Evolutionary conservation across 2,329 filamentous ascomycete genomes (phyloP).

Genomic region (Aureobasidium leucospermi): DNA sequence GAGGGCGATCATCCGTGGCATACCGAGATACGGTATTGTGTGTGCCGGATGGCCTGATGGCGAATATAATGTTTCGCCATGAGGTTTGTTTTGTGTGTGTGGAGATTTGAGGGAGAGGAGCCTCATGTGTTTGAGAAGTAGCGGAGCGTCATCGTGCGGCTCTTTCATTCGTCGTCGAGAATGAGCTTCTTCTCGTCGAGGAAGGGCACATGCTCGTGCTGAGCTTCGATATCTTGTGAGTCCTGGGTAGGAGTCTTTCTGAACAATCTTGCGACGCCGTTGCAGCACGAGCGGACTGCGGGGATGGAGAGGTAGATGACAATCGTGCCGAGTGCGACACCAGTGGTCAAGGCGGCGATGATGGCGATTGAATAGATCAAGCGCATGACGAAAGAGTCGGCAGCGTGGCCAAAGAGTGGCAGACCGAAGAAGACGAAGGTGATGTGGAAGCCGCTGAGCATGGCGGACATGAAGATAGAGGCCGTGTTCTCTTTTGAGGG

Average conservation of each 20-base stretch:
- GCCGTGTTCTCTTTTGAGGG: conserved; percentile 10
- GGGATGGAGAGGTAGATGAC: conserved; percentile 2
- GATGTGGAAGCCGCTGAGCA: conserved; percentile 11
- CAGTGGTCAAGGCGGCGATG: conserved; percentile 8
- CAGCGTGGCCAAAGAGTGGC: neutral
- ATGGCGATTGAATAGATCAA: conserved; percentile 10
- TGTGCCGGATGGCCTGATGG: neutral
- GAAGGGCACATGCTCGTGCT: neutral
- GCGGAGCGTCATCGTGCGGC: too few species aligned
- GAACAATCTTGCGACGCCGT: neutral
- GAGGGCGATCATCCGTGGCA: conserved; percentile 1
- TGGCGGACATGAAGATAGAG: conserved; percentile 5
- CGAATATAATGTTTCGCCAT: neutral
- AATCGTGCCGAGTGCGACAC: conserved; percentile 2
- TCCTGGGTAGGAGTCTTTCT: conserved; percentile 6
- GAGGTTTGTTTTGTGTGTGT: neutral
- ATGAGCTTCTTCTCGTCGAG: conserved; percentile 4
- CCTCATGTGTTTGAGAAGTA: too few species aligned
- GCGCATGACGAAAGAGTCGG: conserved; percentile 9
- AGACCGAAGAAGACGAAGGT: conserved; percentile 12
- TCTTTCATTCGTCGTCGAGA: conserved; percentile 2
- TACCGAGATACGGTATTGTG: neutral
- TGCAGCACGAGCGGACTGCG: neutral
- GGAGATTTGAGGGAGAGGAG: neutral
- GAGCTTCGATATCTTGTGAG: conserved; percentile 9